A percentile compares a stretch with the other conserved stretches of the same genome.
These are phyloP conservation scores for Umbelopsis vinacea DNA, from an alignment of 192 early-diverging fungal genomes.

Conservation along the genomic window DNA sequence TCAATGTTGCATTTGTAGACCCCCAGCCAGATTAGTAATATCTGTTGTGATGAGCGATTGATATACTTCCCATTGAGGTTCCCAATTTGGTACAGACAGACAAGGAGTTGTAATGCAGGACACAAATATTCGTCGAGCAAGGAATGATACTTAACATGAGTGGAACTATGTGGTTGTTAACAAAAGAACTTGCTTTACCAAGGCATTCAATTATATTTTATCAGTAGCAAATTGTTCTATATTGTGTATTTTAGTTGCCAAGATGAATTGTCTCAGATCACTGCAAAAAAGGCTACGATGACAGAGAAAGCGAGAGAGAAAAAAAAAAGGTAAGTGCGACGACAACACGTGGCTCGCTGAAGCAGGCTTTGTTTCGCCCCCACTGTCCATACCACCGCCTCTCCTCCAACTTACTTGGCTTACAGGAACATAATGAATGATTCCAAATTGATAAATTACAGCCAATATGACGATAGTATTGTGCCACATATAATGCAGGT, in stretches of 20 bases:
- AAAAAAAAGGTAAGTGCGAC: not conserved
- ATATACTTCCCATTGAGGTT: too few relatives aligned
- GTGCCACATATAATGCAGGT: slow-evolving; percentile 40
- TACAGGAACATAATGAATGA: slow-evolving; percentile 3
- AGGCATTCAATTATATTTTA: not conserved
- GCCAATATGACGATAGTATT: slow-evolving; percentile 25
- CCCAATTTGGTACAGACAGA: too few relatives aligned
- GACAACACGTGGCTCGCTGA: slow-evolving; percentile 22
- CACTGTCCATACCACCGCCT: not conserved
- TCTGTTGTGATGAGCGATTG: too few relatives aligned
- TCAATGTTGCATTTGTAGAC: too few relatives aligned
- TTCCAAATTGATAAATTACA: slow-evolving; percentile 30
- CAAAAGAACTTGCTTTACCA: not conserved
- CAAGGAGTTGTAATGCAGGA: too few relatives aligned
- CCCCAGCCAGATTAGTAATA: too few relatives aligned
- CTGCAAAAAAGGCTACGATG: not conserved
- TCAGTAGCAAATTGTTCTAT: too few relatives aligned
- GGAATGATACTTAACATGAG: too few relatives aligned
- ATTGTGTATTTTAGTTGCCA: not conserved
- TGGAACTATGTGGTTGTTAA: too few relatives aligned
- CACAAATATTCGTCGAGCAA: too few relatives aligned
- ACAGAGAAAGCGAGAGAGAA: not conserved
- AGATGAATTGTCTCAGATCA: not conserved
- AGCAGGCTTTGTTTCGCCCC: not conserved
- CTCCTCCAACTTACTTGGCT: slow-evolving; percentile 1